Evolutionary conservation across 805 yeast genomes (phyloP).

Genomic region (Pichia rugopelliculosa): DNA sequence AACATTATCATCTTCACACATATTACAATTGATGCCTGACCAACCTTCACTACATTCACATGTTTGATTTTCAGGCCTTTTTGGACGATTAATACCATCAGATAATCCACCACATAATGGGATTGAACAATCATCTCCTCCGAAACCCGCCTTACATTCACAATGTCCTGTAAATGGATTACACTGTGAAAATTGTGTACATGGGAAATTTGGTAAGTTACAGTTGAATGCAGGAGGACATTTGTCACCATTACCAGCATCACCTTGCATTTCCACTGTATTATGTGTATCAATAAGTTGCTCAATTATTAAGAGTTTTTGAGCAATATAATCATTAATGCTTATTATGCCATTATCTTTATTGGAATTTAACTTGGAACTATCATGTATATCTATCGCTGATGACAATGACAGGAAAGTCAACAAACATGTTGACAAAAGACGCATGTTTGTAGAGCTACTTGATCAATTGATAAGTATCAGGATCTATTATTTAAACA

Average conservation of each 20-base stretch:
- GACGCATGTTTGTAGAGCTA: background rate
- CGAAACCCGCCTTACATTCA: slow-evolving; percentile 88
- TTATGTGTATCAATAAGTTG: background rate
- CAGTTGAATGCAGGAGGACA: slow-evolving; percentile 96
- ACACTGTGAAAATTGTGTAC: slow-evolving; percentile 87
- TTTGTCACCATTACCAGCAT: slow-evolving; percentile 27
- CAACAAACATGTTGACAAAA: background rate
- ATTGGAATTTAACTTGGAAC: background rate
- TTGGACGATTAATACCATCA: slow-evolving; percentile 59
- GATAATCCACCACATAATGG: slow-evolving; percentile 82
- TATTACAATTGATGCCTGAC: slow-evolving; percentile 90
- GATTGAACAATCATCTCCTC: slow-evolving; percentile 84
- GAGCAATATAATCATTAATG: background rate
- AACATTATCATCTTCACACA: slow-evolving; percentile 65
- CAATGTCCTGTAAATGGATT: slow-evolving; percentile 85
- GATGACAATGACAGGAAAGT: background rate
- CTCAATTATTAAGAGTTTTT: background rate
- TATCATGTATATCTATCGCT: background rate
- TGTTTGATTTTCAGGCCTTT: slow-evolving; percentile 40
- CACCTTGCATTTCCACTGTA: background rate
- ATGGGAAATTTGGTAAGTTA: slow-evolving; percentile 80
- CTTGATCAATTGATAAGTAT: background rate
- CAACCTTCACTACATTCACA: slow-evolving; percentile 85
- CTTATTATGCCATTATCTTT: background rate
- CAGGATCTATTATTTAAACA: too few species aligned